Base-by-base conservation (phyloP, 257 asterid genomes). In the Solanum chiquidenum region DNA sequence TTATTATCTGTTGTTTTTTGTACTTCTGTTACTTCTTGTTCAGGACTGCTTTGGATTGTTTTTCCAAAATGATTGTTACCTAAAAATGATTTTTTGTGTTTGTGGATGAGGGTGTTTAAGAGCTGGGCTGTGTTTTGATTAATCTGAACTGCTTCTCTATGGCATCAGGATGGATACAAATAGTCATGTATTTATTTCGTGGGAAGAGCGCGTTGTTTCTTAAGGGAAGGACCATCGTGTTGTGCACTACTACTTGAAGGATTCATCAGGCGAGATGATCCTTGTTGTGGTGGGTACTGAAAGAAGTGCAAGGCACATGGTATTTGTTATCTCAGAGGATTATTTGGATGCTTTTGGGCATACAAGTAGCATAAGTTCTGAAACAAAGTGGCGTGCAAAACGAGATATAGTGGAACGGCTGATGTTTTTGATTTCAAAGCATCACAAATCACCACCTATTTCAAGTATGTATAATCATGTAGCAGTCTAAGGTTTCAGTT, bases 251-350 rank as follows among this genome's bases (percentile, higher is more conserved):
- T 13, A 82, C 86, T 66, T 92, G 34, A 88, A 44, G 91, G 92
- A 92, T 86, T 27, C 88, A 12, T 83, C 79, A 9, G 87, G 74
- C 52, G 82, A 89, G 90, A 86, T 71, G 18, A 33, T 93, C 74
- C 92, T 91, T 87, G 94, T 91, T 16, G 94, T 90, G 64, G 94
- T 90, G 87, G 94, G 94, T 68, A 88, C 71, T 46, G 92, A 91
- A 87, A 91, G 89, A 89, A 88, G 93, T 86, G 2, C 37, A 66
- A 89, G 88, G 40, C 91, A 91, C 86, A 90, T 91, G 83, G 38
- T 75, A 12, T 92, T 92, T 86, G 55, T 89, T 9, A 88, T 90
- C 29, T 49, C 92, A 6, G 84, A 68, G 79, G 95, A 92, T 33
- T 91, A 60, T 83, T 82, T 92, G 49, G 87, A 91, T 79, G 88